These are phyloP conservation scores for Lasiodiplodia gonubiensis DNA, from an alignment of 2,329 filamentous ascomycete species.

Conservation along the genomic window DNA sequence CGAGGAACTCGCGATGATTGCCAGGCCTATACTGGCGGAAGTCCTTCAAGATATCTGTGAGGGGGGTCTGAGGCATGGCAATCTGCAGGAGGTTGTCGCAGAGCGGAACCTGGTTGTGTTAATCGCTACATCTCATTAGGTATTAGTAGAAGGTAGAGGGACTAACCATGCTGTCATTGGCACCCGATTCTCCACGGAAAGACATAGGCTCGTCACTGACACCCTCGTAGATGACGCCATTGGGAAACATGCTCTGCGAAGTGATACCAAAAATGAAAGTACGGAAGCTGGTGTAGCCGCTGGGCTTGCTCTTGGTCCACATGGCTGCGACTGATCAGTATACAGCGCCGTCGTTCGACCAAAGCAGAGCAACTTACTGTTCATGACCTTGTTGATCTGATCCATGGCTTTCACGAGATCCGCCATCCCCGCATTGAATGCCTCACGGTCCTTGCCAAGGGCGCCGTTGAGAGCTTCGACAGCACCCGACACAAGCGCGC, in stretches of 20 bases:
- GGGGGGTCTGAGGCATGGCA: conserved; percentile 84
- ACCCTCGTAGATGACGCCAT: conserved; percentile 89
- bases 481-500: conserved; percentile 74
- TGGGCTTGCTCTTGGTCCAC: conserved; percentile 87
- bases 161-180: conserved; percentile 85
- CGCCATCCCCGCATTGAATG: conserved; percentile 63
- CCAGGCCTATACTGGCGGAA: conserved; percentile 89
- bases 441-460: conserved; percentile 51
- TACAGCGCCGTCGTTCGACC: not conserved
- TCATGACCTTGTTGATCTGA: conserved; percentile 80
- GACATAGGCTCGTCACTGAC: conserved; percentile 75
- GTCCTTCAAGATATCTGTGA: conserved; percentile 85
- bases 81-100: conserved; percentile 87
- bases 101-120: conserved; percentile 68
- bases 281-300: conserved; percentile 85
- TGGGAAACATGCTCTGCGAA: conserved; percentile 89
- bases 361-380: conserved; percentile 55
- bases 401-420: conserved; percentile 65
- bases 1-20: conserved; percentile 85
- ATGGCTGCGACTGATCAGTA: conserved; percentile 60
- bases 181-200: conserved; percentile 91
- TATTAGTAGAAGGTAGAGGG: not conserved
- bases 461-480: conserved; percentile 67
- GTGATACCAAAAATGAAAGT: conserved; percentile 98
- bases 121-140: not conserved